These are phyloP conservation scores for Cryptosporidium tyzzeri DNA, from an alignment of 169 alveolate species.

Conservation along the genomic window DNA sequence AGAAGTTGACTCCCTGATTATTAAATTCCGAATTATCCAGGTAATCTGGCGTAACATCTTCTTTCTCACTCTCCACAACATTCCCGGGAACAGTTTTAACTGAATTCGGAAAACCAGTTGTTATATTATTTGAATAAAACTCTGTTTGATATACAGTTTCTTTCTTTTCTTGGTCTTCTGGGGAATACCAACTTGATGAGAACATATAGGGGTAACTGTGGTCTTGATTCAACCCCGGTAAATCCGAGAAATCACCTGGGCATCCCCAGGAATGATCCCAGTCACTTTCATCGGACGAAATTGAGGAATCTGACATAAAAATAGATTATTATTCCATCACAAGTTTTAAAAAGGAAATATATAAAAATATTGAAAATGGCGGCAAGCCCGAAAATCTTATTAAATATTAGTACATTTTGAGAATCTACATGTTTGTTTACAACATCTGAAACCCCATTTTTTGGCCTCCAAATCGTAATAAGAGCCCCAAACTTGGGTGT, in stretches of 20 bases:
- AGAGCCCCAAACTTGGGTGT: slow-evolving; percentile 89
- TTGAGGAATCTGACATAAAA: slow-evolving; percentile 65
- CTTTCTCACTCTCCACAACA: slow-evolving; percentile 43
- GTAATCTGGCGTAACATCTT: background rate
- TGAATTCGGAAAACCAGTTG: slow-evolving; percentile 27
- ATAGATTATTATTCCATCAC: slow-evolving; percentile 19
- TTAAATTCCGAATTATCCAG: slow-evolving; percentile 11
- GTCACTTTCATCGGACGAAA: slow-evolving; percentile 69
- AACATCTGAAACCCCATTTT: slow-evolving; percentile 91
- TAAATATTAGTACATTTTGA: slow-evolving; percentile 18
- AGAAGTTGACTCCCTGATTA: slow-evolving; percentile 4
- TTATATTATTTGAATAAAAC: background rate
- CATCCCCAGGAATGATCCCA: slow-evolving; percentile 64
- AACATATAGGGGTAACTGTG: slow-evolving; percentile 5
- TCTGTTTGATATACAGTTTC: slow-evolving; percentile 24
- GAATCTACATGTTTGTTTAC: slow-evolving; percentile 77
- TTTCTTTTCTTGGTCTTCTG: slow-evolving; percentile 35
- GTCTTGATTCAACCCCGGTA: slow-evolving; percentile 30
- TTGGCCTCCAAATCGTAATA: slow-evolving; percentile 83
- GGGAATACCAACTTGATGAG: slow-evolving; percentile 39
- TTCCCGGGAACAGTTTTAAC: slow-evolving; percentile 72
- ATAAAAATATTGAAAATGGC: slow-evolving; percentile 18
- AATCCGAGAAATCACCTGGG: slow-evolving; percentile 31
- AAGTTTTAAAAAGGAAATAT: background rate
- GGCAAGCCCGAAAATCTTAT: background rate